A percentile compares a stretch with the other conserved stretches of the same genome.
These are phyloP conservation scores for Fraxinus baroniana DNA, from an alignment of 305 asterid species.

Conservation along the genomic window DNA sequence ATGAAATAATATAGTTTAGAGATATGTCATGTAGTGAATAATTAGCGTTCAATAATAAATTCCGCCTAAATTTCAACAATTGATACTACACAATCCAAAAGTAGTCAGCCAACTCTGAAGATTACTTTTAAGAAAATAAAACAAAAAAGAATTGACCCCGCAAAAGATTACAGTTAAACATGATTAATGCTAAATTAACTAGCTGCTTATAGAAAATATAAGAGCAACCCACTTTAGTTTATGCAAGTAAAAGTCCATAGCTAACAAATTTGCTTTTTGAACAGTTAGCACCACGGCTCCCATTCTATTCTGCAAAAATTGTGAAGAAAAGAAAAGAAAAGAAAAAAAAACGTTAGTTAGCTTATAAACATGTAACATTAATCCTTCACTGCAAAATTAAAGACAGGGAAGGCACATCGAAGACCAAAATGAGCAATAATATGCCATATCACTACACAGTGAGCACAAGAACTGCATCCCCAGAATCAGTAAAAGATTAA, in stretches of 20 bases:
- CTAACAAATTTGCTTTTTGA: slow-evolving; percentile 66
- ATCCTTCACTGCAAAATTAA: neutral
- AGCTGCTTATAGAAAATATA: slow-evolving; percentile 31
- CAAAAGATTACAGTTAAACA: slow-evolving; percentile 12
- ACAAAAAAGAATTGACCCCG: neutral
- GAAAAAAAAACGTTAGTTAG: slow-evolving; percentile 19
- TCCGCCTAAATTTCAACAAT: neutral
- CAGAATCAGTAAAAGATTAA: slow-evolving; percentile 6
- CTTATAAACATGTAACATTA: slow-evolving; percentile 8
- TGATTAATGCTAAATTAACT: slow-evolving; percentile 10
- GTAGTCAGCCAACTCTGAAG: neutral
- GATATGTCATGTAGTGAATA: neutral
- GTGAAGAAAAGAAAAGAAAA: neutral
- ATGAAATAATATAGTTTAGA: neutral
- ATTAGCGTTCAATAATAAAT: neutral
- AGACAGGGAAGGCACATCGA: neutral
- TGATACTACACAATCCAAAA: neutral
- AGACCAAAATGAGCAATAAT: slow-evolving; percentile 9
- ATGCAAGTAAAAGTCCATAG: slow-evolving; percentile 63
- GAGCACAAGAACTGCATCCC: slow-evolving; percentile 10
- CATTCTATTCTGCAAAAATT: slow-evolving; percentile 59
- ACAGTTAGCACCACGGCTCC: slow-evolving; percentile 87
- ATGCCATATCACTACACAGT: slow-evolving; percentile 8
- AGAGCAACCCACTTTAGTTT: slow-evolving; percentile 37
- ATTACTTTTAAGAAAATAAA: neutral